These are phyloP conservation scores for Globisporangium carolinianum DNA, from an alignment of 352 stramenopile species.

Conservation along the genomic window DNA sequence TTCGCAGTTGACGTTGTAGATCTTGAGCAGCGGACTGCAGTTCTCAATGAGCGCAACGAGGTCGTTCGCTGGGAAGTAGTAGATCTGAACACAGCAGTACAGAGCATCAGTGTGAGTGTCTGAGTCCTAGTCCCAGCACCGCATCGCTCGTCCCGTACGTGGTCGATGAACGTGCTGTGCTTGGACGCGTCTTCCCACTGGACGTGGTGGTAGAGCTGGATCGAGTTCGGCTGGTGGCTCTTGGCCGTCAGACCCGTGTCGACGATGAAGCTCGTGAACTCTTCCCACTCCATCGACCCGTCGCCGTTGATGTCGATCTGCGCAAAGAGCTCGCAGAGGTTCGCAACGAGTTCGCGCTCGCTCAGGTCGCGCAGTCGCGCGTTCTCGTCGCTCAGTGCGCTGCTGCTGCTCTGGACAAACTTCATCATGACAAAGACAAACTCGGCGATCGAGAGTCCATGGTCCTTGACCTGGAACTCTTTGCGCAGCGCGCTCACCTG, in stretches of 20 bases:
- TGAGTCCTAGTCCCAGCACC: too few relatives aligned
- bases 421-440: slow-evolving; percentile 87
- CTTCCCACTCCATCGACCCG: slow-evolving; percentile 89
- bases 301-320: slow-evolving; percentile 91
- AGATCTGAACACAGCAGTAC: slow-evolving; percentile 27
- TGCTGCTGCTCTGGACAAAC: slow-evolving; percentile 57
- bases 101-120: too few relatives aligned
- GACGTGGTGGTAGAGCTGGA: slow-evolving; percentile 77
- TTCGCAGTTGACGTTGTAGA: slow-evolving; percentile 81
- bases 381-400: slow-evolving; percentile 43
- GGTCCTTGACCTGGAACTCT: slow-evolving; percentile 82
- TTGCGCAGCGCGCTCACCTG: slow-evolving; percentile 69
- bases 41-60: slow-evolving; percentile 68
- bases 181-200: slow-evolving; percentile 80
- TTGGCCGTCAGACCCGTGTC: slow-evolving; percentile 80
- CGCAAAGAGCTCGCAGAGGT: slow-evolving; percentile 86
- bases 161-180: slow-evolving; percentile 79
- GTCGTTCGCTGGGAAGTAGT: slow-evolving; percentile 75
- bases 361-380: slow-evolving; percentile 53
- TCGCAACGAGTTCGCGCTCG: slow-evolving; percentile 75
- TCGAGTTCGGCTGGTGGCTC: slow-evolving; percentile 83
- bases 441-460: slow-evolving; percentile 72
- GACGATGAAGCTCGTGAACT: slow-evolving; percentile 90
- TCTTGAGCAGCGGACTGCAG: slow-evolving; percentile 65
- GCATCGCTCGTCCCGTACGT: slow-evolving; percentile 15